Conservation (phyloP, 257 asterid genomes). For the Nicotiana tomentosiformis region DNA sequence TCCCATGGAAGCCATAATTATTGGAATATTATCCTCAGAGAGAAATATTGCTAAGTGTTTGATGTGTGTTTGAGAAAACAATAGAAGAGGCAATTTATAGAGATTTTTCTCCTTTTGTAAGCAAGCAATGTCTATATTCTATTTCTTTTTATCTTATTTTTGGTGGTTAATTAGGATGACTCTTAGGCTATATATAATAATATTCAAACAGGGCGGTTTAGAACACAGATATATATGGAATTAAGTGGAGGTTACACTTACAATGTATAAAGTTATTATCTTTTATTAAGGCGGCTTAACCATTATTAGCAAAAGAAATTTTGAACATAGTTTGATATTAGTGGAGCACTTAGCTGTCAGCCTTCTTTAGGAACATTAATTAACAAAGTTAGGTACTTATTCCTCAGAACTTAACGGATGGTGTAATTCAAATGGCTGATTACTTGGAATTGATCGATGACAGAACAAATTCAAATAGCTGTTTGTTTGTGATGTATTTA, state of each 20-base stretch:
- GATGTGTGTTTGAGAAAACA: background rate
- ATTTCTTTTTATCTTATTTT: background rate
- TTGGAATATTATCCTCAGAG: background rate
- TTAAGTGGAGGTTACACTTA: slow-evolving; percentile 21
- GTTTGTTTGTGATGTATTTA: too few relatives aligned
- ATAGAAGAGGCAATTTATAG: slow-evolving; percentile 30
- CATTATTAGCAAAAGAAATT: slow-evolving; percentile 14
- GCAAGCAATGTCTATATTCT: background rate
- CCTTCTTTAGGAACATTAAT: slow-evolving; percentile 8
- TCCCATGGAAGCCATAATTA: slow-evolving; percentile 41
- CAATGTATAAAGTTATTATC: slow-evolving; percentile 16
- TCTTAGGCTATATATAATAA: background rate
- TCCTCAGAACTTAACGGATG: background rate
- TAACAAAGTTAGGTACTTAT: too few relatives aligned
- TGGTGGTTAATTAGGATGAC: background rate
- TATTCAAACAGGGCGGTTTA: slow-evolving; percentile 4
- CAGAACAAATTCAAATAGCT: too few relatives aligned
- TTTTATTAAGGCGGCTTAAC: slow-evolving; percentile 19
- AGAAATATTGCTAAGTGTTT: background rate
- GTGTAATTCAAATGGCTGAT: background rate
- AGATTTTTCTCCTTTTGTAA: background rate
- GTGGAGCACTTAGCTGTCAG: slow-evolving; percentile 28
- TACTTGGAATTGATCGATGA: background rate
- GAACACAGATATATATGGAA: background rate
- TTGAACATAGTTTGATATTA: slow-evolving; percentile 6